Base-by-base conservation (phyloP, 1,284 basidiomycete species). In the Tylopilus orsonianus region DNA sequence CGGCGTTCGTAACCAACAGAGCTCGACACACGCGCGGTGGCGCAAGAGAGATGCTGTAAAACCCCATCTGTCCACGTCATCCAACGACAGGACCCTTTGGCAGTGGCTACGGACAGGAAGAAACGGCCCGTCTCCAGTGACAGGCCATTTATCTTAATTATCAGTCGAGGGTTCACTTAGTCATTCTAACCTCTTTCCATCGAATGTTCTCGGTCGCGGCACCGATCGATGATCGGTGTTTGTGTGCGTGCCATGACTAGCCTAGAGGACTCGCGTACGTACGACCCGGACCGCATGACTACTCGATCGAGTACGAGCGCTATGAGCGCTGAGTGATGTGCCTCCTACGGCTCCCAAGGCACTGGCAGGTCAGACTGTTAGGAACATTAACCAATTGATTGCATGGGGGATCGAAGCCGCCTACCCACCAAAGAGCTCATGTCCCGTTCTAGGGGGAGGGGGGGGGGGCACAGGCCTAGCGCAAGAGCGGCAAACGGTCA, bases 181-280 rank as follows among this genome's bases (percentile, higher is more conserved):
- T 10, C 5, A 10, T 10, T 6, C 5, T 26, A 5, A 26, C 14
- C 13, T 30, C 29, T 30, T 13, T 33, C 20, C 26, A 16, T 43
- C 33, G 27, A 23, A 16, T 16, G 2, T 35, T 18, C 41, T 23
- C 14, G 1, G 27, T 22, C 18, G 46, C 44, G 55, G 56, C 18
- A 38, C 53, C 56, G 52, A 58, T 46, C 12, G 27, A 29, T 44
- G 54, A 55, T 57, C 44, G n/a, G 41, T 33, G 20, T 46, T 44
- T 45, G 40, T 30, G 26, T 22, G 36, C 19, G 18, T n/a, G 41
- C 22, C 27, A n/a, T n/a, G n/a, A n/a, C n/a, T n/a, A n/a, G n/a
- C 33, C 35, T 10, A 41, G 32, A 41, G 29, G 33, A 49, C 18
- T 8, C n/a, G 20, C 6, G 33, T 35, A 30, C 36, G 19, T 41